Evolutionary conservation across 2,329 filamentous ascomycete species (phyloP).

Genomic region (Trematosphaeria pertusa): DNA sequence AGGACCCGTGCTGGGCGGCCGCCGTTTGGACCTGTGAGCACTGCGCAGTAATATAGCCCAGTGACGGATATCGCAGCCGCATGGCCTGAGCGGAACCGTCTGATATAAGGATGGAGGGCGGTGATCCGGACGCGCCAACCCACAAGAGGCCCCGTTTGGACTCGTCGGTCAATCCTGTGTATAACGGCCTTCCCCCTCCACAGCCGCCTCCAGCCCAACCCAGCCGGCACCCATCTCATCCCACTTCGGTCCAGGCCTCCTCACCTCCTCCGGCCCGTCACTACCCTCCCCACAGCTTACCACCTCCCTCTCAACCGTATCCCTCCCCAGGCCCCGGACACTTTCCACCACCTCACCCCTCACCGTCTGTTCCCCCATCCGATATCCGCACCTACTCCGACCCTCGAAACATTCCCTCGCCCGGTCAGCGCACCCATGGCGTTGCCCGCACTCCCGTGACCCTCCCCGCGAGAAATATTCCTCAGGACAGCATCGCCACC

Average conservation of each 20-base stretch:
- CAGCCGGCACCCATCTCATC: slow-evolving; percentile 38
- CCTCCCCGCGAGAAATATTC: slow-evolving; percentile 29
- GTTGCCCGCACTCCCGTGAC: slow-evolving; percentile 40
- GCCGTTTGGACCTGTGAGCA: slow-evolving; percentile 33
- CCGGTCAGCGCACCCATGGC: slow-evolving; percentile 45
- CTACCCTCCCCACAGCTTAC: slow-evolving; percentile 34
- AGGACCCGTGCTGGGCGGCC: slow-evolving; percentile 31
- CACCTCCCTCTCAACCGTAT: slow-evolving; percentile 32
- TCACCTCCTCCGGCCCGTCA: slow-evolving; percentile 36
- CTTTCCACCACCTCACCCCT: slow-evolving; percentile 34
- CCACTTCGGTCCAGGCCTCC: slow-evolving; percentile 36
- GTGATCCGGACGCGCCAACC: slow-evolving; percentile 47
- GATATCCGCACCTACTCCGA: slow-evolving; percentile 43
- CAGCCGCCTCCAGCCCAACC: slow-evolving; percentile 39
- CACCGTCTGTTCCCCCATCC: slow-evolving; percentile 41
- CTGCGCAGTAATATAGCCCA: slow-evolving; percentile 24
- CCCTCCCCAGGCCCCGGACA: slow-evolving; percentile 26
- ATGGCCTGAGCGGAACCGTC: slow-evolving; percentile 49
- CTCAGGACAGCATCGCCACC: slow-evolving; percentile 42
- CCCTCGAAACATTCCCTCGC: slow-evolving; percentile 42
- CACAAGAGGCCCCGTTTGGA: slow-evolving; percentile 49
- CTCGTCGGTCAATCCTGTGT: slow-evolving; percentile 43
- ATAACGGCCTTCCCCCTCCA: slow-evolving; percentile 44
- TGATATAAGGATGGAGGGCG: slow-evolving; percentile 48
- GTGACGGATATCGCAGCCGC: slow-evolving; percentile 40